Base-by-base conservation (phyloP, 1,139 yeast genomes). In the Magnusiomyces sp. region DNA sequence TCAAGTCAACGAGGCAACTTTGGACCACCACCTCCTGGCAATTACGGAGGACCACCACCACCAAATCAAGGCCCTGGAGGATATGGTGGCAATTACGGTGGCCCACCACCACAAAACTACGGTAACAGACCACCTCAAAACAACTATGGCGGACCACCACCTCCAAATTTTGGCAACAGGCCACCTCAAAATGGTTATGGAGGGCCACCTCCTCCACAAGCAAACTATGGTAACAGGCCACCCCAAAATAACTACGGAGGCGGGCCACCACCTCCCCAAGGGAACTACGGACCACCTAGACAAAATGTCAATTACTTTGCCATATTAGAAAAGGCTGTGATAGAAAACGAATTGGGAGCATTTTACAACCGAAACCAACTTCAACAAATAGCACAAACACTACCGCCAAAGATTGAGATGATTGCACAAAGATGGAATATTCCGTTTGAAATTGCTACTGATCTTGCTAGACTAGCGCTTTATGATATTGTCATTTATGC, bases 401-500 rank as follows among this genome's bases (percentile, higher is more conserved):
- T 62, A 20, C 49, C 56, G 34, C 53, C 58, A 23, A 61, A 60
- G 47, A 54, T 62, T 16, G 52, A 54, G 31, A 55, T 53, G 31
- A 53, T 63, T 20, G 53, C 59, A 36, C 57, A 55, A 38, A 49
- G 50, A 16, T 64, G 67, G 67, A 47, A 55, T 6, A 56, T 63
- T 42, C 66, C 67, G 16, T 51, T 53, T 48, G 66, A 62, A 53
- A 50, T 63, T 43, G 67, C 65, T 20, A 56, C 55, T 27, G 67
- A 64, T 49, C 51, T 62, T 33, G 59, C 60, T 39, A 57, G 64
- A 2, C 55, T 64, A 40, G 62, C 68, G 7, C 57, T 64, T 9
- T 64, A 63, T 50, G 68, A 64, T 51, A 58, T 64, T 46, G 61
- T 64, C 31, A 45, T 64, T 9, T 62, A 55, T 45, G 58, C 62